Conservation (phyloP, 345 rosid species). For the Dovyalis caffra region DNA sequence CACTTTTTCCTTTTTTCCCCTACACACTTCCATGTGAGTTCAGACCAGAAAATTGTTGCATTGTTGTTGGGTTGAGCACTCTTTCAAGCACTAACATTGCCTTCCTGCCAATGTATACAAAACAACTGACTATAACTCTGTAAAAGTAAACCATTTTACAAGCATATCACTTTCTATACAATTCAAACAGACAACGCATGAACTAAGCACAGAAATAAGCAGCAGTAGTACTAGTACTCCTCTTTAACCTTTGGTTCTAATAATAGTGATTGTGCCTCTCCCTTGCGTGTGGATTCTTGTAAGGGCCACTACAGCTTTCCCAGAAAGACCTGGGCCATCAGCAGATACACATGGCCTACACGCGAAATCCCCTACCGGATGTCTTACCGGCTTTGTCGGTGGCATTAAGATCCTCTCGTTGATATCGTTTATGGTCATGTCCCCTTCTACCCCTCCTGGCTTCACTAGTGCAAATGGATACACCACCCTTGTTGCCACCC, state of each 20-base stretch:
- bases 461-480: slow-evolving; percentile 96
- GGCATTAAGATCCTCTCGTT: slow-evolving; percentile 80
- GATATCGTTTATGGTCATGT: slow-evolving; percentile 75
- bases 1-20: slow-evolving; percentile 26
- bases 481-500: slow-evolving; percentile 50
- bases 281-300: slow-evolving; percentile 93
- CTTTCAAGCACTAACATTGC: not conserved
- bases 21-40: slow-evolving; percentile 37
- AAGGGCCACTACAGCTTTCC: slow-evolving; percentile 89
- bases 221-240: not conserved
- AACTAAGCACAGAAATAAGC: not conserved
- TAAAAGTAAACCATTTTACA: slow-evolving; percentile 10
- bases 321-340: slow-evolving; percentile 77
- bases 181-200: slow-evolving; percentile 19
- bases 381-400: slow-evolving; percentile 81
- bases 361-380: slow-evolving; percentile 93
- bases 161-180: slow-evolving; percentile 18
- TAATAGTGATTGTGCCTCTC: slow-evolving; percentile 92
- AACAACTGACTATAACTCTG: slow-evolving; percentile 10
- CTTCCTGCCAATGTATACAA: not conserved
- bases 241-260: slow-evolving; percentile 79
- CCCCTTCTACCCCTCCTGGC: slow-evolving; percentile 86
- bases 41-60: slow-evolving; percentile 12
- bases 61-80: slow-evolving; percentile 3
- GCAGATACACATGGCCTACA: slow-evolving; percentile 68